Percentiles rank a stretch among this genome's conserved stretches.
Evolutionary conservation across 805 yeast species (phyloP).

Genomic region (Lipomyces kockii): DNA sequence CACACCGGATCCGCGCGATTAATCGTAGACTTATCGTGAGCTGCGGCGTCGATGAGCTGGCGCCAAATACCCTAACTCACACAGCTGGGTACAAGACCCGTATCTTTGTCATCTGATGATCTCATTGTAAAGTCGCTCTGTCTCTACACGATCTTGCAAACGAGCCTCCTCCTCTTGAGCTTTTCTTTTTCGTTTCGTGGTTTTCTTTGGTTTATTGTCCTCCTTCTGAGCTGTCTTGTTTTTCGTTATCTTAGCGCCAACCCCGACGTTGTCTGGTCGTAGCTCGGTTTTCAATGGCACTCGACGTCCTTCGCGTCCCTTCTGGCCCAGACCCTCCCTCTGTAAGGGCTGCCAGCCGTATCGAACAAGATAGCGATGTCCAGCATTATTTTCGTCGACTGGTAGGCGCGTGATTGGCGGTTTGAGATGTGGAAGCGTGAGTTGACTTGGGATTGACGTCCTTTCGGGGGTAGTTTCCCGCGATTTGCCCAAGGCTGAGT

Average conservation of each 20-base stretch:
- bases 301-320: slow-evolving; percentile 33
- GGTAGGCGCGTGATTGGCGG: slow-evolving; percentile 28
- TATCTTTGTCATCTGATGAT: slow-evolving; percentile 2
- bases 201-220: slow-evolving; percentile 2
- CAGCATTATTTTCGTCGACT: slow-evolving; percentile 24
- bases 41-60: too few relatives aligned
- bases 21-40: too few relatives aligned
- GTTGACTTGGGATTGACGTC: slow-evolving; percentile 24
- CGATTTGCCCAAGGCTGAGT: background rate
- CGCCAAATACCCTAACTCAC: background rate
- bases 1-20: too few relatives aligned
- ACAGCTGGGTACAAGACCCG: too few relatives aligned
- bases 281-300: slow-evolving; percentile 21
- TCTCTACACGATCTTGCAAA: slow-evolving; percentile 16
- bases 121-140: slow-evolving; percentile 17
- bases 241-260: slow-evolving; percentile 25
- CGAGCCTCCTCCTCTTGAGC: background rate
- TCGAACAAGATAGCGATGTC: slow-evolving; percentile 26
- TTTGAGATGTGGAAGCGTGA: slow-evolving; percentile 20
- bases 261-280: slow-evolving; percentile 24
- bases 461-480: background rate
- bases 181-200: slow-evolving; percentile 9
- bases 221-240: background rate
- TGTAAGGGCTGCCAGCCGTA: slow-evolving; percentile 36
- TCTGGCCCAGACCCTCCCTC: slow-evolving; percentile 28